A percentile compares a stretch with the other conserved stretches of the same genome.
Conservation (phyloP, 306 rosid species). For the Luffa acutangula region DNA sequence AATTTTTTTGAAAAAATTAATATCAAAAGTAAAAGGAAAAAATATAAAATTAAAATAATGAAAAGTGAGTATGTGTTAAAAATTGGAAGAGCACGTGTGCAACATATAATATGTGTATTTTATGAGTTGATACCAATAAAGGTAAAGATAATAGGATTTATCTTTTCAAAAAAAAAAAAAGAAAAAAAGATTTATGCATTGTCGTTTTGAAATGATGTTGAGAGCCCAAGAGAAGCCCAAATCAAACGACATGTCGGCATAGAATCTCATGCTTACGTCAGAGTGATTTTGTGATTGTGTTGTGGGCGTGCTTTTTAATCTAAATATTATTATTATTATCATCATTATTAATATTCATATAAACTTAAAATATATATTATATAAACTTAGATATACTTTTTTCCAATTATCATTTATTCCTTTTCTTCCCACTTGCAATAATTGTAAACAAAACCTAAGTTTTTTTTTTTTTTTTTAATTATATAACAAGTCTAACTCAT, state of each 20-base stretch:
- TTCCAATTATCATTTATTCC: neutral
- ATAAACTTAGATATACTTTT: neutral
- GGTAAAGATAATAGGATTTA: neutral
- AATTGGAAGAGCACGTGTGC: neutral
- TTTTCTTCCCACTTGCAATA: conserved; percentile 1
- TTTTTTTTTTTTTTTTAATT: neutral
- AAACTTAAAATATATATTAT: no score
- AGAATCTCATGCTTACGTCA: conserved; percentile 34
- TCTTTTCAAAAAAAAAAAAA: no score
- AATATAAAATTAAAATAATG: no score
- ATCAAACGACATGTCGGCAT: conserved; percentile 1
- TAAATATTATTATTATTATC: neutral
- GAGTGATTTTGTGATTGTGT: conserved; percentile 16
- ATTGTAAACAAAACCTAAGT: neutral
- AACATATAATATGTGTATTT: neutral
- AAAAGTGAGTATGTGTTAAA: neutral
- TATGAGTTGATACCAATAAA: neutral
- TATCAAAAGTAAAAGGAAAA: no score
- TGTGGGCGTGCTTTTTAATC: neutral
- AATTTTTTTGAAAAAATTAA: no score
- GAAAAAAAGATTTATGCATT: no score
- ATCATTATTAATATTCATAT: neutral
- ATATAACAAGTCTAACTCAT: neutral
- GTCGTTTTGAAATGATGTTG: neutral
- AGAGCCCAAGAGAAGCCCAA: neutral